Base-by-base conservation (phyloP, 345 rosid genomes). In the Hibiscus syriacus region DNA sequence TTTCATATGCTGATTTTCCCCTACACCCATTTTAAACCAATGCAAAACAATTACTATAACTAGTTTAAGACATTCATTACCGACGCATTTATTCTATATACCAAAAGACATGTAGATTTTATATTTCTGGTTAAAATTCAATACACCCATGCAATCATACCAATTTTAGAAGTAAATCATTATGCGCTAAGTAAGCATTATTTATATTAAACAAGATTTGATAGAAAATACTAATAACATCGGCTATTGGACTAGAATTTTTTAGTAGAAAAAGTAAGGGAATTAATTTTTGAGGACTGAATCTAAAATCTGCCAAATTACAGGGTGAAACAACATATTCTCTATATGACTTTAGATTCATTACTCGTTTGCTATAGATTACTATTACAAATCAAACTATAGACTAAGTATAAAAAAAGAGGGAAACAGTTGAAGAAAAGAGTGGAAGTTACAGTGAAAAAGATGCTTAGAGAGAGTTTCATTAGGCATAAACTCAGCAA, bases 391-490 rank as follows among this genome's bases (percentile, higher is more conserved):
- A 29, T 29, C 32, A 29, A 29, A 29, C 32, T 29, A 29, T 5
- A 5, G 32, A 29, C 32, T 29, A 29, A 2, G 32, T 5, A 2
- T 29, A 2, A 29, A 29, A 29, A 29, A 29, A 29, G 32, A 29
- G 32, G 32, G 32, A 29, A 29, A 29, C 32, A 2, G 32, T 29
- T 29, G 32, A 29, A 29, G 32, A 29, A 29, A 39, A 39, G 1
- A 25, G 64, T 13, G 52, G 69, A 56, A 4, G 68, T 77, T 79
- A 87, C 96, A 90, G 69, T 90, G 96, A 49, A 90, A 90, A 72
- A 87, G 92, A 84, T 87, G 96, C 78, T 85, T 90, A 49, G 96
- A 87, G 73, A 90, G 91, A 61, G 92, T 90, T 74, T 90, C 96
- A 23, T 84, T 80, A 30, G 92, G 89, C 96, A 90, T 90, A 61